Evolutionary conservation across 768 basidiomycete genomes (phyloP).

Genomic region (Clavulina sp.): DNA sequence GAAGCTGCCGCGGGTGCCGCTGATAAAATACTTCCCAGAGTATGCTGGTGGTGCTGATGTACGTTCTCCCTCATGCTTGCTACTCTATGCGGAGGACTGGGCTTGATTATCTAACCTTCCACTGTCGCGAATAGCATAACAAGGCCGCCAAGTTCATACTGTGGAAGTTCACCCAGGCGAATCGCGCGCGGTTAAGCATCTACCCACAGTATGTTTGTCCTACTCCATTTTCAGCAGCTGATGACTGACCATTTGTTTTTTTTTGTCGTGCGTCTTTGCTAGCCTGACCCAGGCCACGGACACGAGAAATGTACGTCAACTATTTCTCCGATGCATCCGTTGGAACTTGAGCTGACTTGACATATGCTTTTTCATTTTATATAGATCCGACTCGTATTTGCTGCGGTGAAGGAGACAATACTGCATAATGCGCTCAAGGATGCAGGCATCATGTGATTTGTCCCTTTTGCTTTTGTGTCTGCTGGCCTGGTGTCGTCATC

Average conservation of each 20-base stretch:
- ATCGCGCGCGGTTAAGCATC: constrained; percentile 64
- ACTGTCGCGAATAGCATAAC: constrained; percentile 49
- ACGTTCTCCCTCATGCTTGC: no score
- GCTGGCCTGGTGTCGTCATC: neutral
- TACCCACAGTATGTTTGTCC: constrained; percentile 62
- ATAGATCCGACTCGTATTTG: constrained; percentile 44
- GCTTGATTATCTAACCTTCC: no score
- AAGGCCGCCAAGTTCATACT: constrained; percentile 90
- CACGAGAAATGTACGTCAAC: constrained; percentile 48
- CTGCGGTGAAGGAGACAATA: constrained; percentile 86
- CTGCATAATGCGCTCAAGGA: constrained; percentile 75
- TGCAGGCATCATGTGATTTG: constrained; percentile 50
- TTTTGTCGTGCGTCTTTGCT: neutral
- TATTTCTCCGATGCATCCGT: no score
- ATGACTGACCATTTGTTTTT: neutral
- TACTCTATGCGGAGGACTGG: no score
- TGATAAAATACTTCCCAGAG: constrained; percentile 29
- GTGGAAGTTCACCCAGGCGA: constrained; percentile 91
- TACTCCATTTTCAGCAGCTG: constrained; percentile 7
- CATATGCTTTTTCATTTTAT: neutral
- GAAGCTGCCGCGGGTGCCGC: constrained; percentile 27
- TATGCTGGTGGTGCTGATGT: constrained; percentile 37
- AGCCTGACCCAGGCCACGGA: constrained; percentile 82
- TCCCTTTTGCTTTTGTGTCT: neutral
- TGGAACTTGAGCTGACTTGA: neutral